Evolutionary conservation across 2,329 filamentous ascomycete genomes (phyloP), one percentile per base, ranked within the genome.

Genomic region (Colletotrichum navitas): DNA sequence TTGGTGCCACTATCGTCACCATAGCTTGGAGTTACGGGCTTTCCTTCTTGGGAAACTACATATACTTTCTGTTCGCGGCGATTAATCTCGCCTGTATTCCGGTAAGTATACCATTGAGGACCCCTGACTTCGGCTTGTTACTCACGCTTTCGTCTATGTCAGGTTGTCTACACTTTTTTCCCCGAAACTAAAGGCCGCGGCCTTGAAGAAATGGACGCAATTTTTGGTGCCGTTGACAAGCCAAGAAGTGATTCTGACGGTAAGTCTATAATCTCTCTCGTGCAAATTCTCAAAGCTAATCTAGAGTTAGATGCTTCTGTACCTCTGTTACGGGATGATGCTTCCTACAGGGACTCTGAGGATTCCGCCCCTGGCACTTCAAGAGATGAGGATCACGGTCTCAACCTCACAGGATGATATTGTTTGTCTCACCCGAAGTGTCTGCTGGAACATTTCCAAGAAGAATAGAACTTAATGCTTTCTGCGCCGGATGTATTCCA

Each of bases 31-130:
- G 87, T 1, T 80, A 89, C 0, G 87, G 86, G 5, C 84, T 88
- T 56, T 80, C 82, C 39, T 81, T 78, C 2, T 80, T 89, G 26
- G 86, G 87, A 3, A 85, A 84, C 16, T 83, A 82, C 26, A 84
- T 88, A 3, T 89, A 89, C 76, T 89, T 89, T 73, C 85, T 89
- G 72, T 89, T 90, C 75, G 88, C 88, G 83, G 80, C 80, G 10
- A 80, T 87, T 34, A 88, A 88, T 74, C 63, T 87, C 8, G 78
- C 80, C 16, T 87, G 83, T 66, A 81, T 86, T 24, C 82, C 84
- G 5, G 83, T 85, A 77, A 63, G 78, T 74, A 5, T 5, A 29
- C 14, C 32, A 36, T 7, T 5, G 2, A 1, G 1, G 0, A 16
- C 39, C 11, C 1, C 11, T 1, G 3, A n/a, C 1, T 29, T 43